Base-by-base conservation (phyloP, 1,284 basidiomycete genomes). In the Austropuccinia psidii region DNA sequence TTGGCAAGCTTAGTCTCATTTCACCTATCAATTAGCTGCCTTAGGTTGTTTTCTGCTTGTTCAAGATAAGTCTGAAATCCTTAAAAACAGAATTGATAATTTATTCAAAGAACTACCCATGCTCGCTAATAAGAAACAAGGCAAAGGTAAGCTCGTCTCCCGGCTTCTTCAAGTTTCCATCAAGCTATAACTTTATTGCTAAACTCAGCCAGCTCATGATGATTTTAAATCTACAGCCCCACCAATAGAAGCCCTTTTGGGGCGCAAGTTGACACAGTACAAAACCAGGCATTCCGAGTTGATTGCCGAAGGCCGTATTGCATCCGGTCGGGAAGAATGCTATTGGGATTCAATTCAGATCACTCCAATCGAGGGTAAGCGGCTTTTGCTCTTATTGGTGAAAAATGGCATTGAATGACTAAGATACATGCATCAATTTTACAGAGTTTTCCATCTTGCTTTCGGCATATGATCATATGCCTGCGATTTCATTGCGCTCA, bases 281-380 rank as follows among this genome's bases (percentile, higher is more conserved):
- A 67, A 67, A 43, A 21, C 65, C 2, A 67, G 54, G 52, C 65
- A 67, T 37, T 47, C 65, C 39, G 39, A 67, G 31, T 33, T 67
- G 35, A 37, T 55, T 39, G 21, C 9, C 19, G 41, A 55, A 41
- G 65, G 65, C 19, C 41, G 21, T 6, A 33, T 55, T n/a, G 29
- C 9, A 17, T 15, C 47, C 27, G 47, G 41, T 24, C 49, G 50
- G 7, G 65, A 31, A 24, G 50, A 52, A 17, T 67, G 47, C 24
- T 67, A 54, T 67, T 67, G 65, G 65, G 50, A 67, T 67, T 67
- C 65, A 13, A 67, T 67, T n/a, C 49, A 29, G 11, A 67, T 67
- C n/a, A 55, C 33, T 55, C 65, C 65, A 15, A 67, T 67, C 31
- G 65, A 67, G 54, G 65, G 65, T n/a, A 37, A 50, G 62, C 29